A percentile compares a stretch with the other conserved stretches of the same genome.
phyloP scores from a whole-genome alignment of 306 rosid genomes.

The Citrullus amarus region DNA sequence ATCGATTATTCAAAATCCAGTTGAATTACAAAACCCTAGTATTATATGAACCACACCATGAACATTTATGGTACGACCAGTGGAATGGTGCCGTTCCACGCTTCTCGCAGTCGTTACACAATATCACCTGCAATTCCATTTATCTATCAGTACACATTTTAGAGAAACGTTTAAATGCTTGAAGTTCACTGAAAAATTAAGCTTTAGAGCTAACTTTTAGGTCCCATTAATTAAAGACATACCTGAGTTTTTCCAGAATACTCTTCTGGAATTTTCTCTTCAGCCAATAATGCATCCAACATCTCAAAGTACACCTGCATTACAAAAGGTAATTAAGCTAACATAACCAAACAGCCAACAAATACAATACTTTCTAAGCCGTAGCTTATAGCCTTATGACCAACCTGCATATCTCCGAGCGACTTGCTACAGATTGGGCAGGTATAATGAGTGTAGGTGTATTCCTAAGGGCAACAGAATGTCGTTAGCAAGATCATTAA shows the following conservation, averaged over 20 bases:
- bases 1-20: slow-evolving; percentile 12
- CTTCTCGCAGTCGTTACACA: slow-evolving; percentile 91
- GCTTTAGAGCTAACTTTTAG: neutral
- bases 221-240: slow-evolving; percentile 3
- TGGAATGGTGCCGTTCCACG: slow-evolving; percentile 71
- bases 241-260: slow-evolving; percentile 59
- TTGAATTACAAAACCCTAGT: slow-evolving; percentile 52
- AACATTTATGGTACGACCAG: slow-evolving; percentile 81
- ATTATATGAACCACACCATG: slow-evolving; percentile 73
- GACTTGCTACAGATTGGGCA: slow-evolving; percentile 94
- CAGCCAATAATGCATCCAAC: slow-evolving; percentile 75
- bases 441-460: slow-evolving; percentile 59
- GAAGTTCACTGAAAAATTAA: no score
- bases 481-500: slow-evolving; percentile 7
- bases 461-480: slow-evolving; percentile 44
- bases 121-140: slow-evolving; percentile 46
- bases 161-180: neutral
- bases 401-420: slow-evolving; percentile 95
- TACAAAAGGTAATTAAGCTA: neutral
- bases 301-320: slow-evolving; percentile 66
- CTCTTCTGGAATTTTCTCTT: slow-evolving; percentile 59
- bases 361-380: neutral
- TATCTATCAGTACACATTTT: neutral
- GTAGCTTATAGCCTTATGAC: slow-evolving; percentile 24
- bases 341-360: neutral